A percentile compares a stretch with the other conserved stretches of the same genome.
Evolutionary conservation across 176 grass and related monocot species (phyloP).

Genomic region (Themeda triandra): DNA sequence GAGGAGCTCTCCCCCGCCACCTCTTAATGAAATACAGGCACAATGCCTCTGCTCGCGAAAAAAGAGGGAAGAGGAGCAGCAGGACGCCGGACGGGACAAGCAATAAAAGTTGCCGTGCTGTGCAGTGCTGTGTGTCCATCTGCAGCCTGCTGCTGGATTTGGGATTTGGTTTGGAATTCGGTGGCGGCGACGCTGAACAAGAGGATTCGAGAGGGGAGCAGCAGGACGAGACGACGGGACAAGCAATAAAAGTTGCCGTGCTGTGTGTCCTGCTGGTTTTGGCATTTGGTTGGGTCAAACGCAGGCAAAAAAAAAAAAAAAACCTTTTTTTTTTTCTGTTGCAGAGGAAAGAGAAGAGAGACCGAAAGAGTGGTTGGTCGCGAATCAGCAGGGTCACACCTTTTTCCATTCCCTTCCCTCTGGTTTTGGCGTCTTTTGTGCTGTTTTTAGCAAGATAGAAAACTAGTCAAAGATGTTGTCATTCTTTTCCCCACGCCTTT

Average conservation of each 20-base stretch:
- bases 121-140: not conserved
- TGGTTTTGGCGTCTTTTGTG: not conserved
- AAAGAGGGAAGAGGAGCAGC: not conserved
- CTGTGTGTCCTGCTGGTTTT: not conserved
- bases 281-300: slow-evolving; percentile 11
- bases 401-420: not conserved
- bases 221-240: not conserved
- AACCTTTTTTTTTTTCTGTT: no score
- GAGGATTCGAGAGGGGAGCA: no score
- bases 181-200: not conserved
- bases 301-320: no score
- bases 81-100: slow-evolving; percentile 6
- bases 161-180: not conserved
- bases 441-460: not conserved
- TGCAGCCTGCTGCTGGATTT: not conserved
- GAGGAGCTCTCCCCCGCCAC: no score
- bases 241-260: slow-evolving; percentile 24
- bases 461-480: not conserved
- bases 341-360: no score
- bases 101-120: slow-evolving; percentile 23
- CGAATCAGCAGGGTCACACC: not conserved
- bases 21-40: no score
- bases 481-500: not conserved
- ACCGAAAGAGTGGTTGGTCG: not conserved
- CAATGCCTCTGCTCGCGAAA: no score